Evolutionary conservation across 768 basidiomycete genomes (phyloP).

Genomic region (Pulveroboletus frians): DNA sequence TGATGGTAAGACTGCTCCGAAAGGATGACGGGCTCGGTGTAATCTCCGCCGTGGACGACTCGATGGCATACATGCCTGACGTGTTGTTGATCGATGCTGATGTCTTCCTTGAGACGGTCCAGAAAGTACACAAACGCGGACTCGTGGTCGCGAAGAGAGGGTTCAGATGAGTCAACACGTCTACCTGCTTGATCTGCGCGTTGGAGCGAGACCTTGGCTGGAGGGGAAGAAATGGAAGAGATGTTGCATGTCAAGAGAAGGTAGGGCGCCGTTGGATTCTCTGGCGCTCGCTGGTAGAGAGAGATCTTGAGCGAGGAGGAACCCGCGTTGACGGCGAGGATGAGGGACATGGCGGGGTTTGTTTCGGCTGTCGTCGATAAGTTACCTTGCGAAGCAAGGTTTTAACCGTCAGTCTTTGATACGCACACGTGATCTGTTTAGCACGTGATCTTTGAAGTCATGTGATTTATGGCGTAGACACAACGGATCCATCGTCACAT

Average conservation of each 20-base stretch:
- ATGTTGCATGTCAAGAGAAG: constrained; percentile 50
- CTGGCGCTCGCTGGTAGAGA: constrained; percentile 42
- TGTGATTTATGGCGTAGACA: too few relatives aligned
- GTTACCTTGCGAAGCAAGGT: too few relatives aligned
- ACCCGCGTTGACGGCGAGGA: constrained; percentile 74
- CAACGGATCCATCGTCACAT: too few relatives aligned
- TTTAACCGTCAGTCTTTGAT: too few relatives aligned
- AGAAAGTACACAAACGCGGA: constrained; percentile 63
- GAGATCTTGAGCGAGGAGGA: constrained; percentile 85
- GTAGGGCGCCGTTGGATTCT: constrained; percentile 32
- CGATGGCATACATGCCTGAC: constrained; percentile 65
- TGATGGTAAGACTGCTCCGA: constrained; percentile 64
- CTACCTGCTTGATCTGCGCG: neutral
- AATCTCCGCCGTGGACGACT: constrained; percentile 86
- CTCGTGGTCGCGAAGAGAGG: constrained; percentile 49
- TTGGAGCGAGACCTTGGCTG: constrained; percentile 47
- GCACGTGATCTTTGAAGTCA: too few relatives aligned
- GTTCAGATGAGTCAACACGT: constrained; percentile 26
- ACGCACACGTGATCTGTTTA: too few relatives aligned
- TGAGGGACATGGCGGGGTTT: constrained; percentile 30
- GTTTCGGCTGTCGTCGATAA: neutral
- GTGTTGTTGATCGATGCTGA: constrained; percentile 36
- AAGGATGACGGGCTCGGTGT: constrained; percentile 64
- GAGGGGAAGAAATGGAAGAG: constrained; percentile 53
- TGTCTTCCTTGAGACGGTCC: constrained; percentile 37